phyloP scores from a whole-genome alignment of 2,329 filamentous ascomycete species.

The Diaporthe helianthi region DNA sequence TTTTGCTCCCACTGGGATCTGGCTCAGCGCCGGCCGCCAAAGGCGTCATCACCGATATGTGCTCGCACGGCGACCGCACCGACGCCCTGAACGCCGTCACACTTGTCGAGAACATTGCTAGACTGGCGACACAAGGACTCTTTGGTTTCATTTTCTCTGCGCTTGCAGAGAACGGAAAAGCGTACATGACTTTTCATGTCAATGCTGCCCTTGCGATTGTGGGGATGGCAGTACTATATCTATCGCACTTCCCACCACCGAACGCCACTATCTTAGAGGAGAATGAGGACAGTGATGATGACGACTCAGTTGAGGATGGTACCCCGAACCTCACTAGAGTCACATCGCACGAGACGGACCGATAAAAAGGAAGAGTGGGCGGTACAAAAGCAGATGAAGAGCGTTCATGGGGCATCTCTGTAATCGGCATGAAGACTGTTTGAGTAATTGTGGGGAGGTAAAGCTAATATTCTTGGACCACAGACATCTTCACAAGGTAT shows the following conservation, averaged over 20 bases:
- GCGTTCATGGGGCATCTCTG: neutral
- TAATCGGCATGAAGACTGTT: neutral
- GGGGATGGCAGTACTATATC: conserved; percentile 48
- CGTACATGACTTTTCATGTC: conserved; percentile 70
- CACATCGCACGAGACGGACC: conserved; percentile 33
- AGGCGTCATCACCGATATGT: conserved; percentile 77
- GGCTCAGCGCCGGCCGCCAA: conserved; percentile 75
- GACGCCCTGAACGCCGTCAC: conserved; percentile 75
- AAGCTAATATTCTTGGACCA: neutral
- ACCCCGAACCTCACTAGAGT: conserved; percentile 18
- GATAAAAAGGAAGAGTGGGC: neutral
- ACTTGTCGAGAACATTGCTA: conserved; percentile 72
- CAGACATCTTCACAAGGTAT: too few species aligned
- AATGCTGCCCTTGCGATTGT: conserved; percentile 67
- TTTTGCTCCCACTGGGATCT: conserved; percentile 71
- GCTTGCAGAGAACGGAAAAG: conserved; percentile 64
- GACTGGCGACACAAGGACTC: conserved; percentile 67
- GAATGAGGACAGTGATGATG: neutral
- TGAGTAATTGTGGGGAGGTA: neutral
- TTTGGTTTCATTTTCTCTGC: conserved; percentile 73
- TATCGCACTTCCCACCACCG: conserved; percentile 52
- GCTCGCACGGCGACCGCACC: conserved; percentile 63
- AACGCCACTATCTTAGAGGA: conserved; percentile 47
- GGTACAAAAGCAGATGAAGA: neutral
- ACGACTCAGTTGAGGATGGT: neutral